Evolutionary conservation across 768 basidiomycete genomes (phyloP), one percentile per base, ranked within the genome.

Genomic region (Rossbeevera mucosa): DNA sequence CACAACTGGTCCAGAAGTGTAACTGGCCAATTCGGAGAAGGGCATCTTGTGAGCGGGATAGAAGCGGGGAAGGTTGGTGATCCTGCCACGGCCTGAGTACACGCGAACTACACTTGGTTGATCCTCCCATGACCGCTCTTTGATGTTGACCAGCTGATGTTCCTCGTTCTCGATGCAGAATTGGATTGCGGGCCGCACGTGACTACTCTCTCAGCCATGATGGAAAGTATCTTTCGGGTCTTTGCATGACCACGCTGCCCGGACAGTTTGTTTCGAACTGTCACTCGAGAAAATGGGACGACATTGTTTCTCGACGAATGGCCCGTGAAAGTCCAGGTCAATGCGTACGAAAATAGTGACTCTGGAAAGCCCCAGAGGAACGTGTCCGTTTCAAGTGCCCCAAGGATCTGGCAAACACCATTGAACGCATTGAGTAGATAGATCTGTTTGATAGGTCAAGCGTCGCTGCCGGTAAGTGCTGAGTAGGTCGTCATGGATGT

Each of bases 361-460:
- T 46, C 60, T 6, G 60, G 53, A 41, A 48, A 53, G 4, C 59
- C 59, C 59, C 53, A 62, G 30, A 51, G 6, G 8, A 55, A 62
- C 0, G 7, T 45, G 7, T 61, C 60, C 3, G 43, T 21, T 21
- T 62, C 60, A 25, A 53, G 3, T 6, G 28, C 29, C 14, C 18
- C 46, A 3, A 60, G 48, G 21, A 51, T 53, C n/a, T 62, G 56
- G 4, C 60, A 51, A 11, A 61, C n/a, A 1, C 60, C 60, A 2
- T 24, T 21, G 7, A 62, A 60, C 6, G 54, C 59, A 5, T 60
- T 60, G 12, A 60, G 11, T 0, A 60, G n/a, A n/a, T n/a, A n/a
- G 18, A n/a, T 60, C 59, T 14, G 59, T 56, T 18, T 60, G 12
- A 47, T 51, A 56, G 2, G 47, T 48, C 51, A 60, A 41, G 7